These are phyloP conservation scores for Russula griseocarnosa DNA, from an alignment of 768 basidiomycete genomes.

Conservation along the genomic window DNA sequence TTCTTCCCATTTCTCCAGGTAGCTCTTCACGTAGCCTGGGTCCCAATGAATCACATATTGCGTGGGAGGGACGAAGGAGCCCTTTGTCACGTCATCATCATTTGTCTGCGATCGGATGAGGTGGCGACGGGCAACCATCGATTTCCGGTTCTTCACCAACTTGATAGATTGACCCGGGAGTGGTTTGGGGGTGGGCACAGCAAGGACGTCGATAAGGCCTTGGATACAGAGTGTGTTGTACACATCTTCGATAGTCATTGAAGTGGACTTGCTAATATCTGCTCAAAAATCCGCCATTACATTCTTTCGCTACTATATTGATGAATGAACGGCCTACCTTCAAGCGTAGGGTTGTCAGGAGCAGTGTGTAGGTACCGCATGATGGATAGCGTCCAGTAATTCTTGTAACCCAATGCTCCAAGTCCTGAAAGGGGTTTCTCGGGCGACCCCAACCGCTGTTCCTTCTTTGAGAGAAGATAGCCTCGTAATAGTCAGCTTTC, in stretches of 20 bases:
- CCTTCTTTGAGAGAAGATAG: constrained; percentile 94
- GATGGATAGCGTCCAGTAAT: constrained; percentile 88
- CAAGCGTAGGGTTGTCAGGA: constrained; percentile 58
- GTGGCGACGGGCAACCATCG: constrained; percentile 60
- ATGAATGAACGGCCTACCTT: constrained; percentile 51
- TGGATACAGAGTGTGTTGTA: constrained; percentile 67
- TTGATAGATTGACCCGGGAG: constrained; percentile 78
- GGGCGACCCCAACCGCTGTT: constrained; percentile 83
- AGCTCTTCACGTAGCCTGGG: constrained; percentile 56
- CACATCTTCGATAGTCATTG: constrained; percentile 90
- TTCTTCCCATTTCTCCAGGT: constrained; percentile 62
- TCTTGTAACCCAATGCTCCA: constrained; percentile 90
- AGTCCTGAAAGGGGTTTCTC: constrained; percentile 94
- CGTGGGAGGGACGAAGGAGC: constrained; percentile 58
- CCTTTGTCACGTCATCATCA: constrained; percentile 46
- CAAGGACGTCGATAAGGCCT: constrained; percentile 63
- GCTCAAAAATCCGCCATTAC: constrained; percentile 26
- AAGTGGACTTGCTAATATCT: constrained; percentile 84
- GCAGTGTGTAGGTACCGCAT: constrained; percentile 72
- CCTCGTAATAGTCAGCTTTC: constrained; percentile 46
- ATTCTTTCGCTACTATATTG: constrained; percentile 23
- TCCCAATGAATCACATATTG: constrained; percentile 79
- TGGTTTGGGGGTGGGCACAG: constrained; percentile 52
- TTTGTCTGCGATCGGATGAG: constrained; percentile 52
- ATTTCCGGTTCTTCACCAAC: constrained; percentile 61